Percentiles rank a stretch among this genome's conserved stretches.
Conservation (phyloP, 1,284 basidiomycete species). For the Agaricales sp. region DNA sequence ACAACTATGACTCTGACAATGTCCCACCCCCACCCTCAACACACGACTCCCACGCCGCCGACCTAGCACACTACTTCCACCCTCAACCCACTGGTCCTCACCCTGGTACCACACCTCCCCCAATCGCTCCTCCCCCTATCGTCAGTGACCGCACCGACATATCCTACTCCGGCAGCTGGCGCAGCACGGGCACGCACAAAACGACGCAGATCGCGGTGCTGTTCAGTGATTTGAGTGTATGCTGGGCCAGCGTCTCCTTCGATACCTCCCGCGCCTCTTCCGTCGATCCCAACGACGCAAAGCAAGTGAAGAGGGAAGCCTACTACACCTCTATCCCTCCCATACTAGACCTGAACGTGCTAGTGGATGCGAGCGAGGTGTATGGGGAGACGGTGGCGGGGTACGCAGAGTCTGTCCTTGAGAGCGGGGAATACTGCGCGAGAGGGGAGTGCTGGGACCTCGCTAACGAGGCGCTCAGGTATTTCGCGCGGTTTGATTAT, state of each 20-base stretch:
- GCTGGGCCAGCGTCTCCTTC: conserved; percentile 35
- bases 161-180: conserved; percentile 18
- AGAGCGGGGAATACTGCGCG: conserved; percentile 31
- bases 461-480: conserved; percentile 38
- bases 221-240: conserved; percentile 38
- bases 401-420: conserved; percentile 37
- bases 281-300: conserved; percentile 23
- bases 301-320: conserved; percentile 23
- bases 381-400: conserved; percentile 39
- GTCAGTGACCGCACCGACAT: conserved; percentile 21
- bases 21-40: conserved; percentile 1
- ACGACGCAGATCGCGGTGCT: conserved; percentile 26
- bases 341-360: conserved; percentile 20
- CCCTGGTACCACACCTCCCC: conserved; percentile 30
- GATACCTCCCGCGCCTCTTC: conserved; percentile 13
- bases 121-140: conserved; percentile 24
- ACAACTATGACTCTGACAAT: no score
- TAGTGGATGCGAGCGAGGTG: conserved; percentile 32
- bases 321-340: conserved; percentile 29
- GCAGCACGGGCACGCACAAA: conserved; percentile 21
- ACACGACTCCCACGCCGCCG: conserved; percentile 16
- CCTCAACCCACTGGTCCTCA: conserved; percentile 28
- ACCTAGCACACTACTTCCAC: conserved; percentile 34
- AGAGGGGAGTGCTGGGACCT: conserved; percentile 54
- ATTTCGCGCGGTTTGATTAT: conserved; percentile 31